phyloP scores from a whole-genome alignment of 2,329 filamentous ascomycete species.

The Meredithiella fracta region DNA sequence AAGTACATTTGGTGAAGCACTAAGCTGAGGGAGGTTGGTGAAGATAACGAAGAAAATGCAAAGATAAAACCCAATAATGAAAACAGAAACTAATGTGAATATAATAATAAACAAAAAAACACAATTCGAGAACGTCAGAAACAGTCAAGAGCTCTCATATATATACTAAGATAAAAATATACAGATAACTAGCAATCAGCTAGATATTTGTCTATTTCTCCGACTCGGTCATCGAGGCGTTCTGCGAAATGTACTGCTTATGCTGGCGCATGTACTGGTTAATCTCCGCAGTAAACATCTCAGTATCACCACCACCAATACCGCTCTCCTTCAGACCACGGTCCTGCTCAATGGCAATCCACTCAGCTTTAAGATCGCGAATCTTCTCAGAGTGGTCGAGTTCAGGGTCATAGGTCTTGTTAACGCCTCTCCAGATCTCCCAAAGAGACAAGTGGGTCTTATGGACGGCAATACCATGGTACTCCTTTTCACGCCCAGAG shows the following conservation, averaged over 20 bases:
- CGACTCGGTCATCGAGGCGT: conserved; percentile 9
- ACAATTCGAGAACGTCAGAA: not conserved
- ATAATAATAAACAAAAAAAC: not conserved
- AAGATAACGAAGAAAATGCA: not conserved
- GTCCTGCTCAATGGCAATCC: conserved; percentile 35
- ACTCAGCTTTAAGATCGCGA: conserved; percentile 56
- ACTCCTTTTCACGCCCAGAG: conserved; percentile 58
- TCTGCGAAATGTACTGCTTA: conserved; percentile 2
- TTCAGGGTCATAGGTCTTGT: conserved; percentile 70
- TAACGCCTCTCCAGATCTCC: conserved; percentile 64
- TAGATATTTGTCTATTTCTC: conserved; percentile 10
- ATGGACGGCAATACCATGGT: conserved; percentile 88
- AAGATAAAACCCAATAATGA: conserved; percentile 1
- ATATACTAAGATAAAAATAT: not conserved
- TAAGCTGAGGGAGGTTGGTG: not conserved
- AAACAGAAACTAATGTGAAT: not conserved
- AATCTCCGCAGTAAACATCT: conserved; percentile 9
- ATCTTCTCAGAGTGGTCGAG: conserved; percentile 73
- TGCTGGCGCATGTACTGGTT: conserved; percentile 12
- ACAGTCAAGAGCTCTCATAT: not conserved
- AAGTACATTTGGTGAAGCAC: too few species aligned
- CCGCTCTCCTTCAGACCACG: conserved; percentile 33
- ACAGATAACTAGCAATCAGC: not conserved
- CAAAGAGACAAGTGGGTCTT: conserved; percentile 73
- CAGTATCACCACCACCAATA: conserved; percentile 20